phyloP scores from a whole-genome alignment of 2,329 filamentous ascomycete genomes.

The Sarocladium oryzae region DNA sequence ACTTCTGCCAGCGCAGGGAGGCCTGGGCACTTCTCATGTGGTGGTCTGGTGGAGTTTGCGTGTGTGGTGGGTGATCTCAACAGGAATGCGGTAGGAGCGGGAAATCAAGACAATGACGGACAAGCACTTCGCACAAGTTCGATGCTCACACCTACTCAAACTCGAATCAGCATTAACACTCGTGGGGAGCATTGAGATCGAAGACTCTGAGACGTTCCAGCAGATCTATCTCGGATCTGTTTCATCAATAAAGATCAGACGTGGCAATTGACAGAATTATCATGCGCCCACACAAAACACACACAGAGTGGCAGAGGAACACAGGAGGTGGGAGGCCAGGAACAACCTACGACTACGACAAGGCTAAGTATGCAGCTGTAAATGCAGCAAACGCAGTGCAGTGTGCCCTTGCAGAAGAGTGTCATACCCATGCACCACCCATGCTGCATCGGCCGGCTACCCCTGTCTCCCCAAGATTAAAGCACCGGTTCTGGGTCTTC shows the following conservation, averaged over 20 bases:
- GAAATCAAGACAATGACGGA: background rate
- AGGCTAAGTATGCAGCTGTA: background rate
- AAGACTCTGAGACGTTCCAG: slow-evolving; percentile 7
- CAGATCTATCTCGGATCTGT: slow-evolving; percentile 6
- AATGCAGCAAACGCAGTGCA: slow-evolving; percentile 1
- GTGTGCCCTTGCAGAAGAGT: slow-evolving; percentile 5
- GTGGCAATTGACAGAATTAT: background rate
- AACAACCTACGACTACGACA: background rate
- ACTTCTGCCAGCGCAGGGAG: background rate
- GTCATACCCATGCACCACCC: slow-evolving; percentile 6
- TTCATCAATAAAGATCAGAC: background rate
- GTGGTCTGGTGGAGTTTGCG: background rate
- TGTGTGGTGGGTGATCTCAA: background rate
- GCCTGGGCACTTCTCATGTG: background rate
- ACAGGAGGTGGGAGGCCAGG: background rate
- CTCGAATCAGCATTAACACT: background rate
- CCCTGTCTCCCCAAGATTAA: slow-evolving; percentile 9
- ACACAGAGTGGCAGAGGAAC: background rate
- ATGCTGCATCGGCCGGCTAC: slow-evolving; percentile 3
- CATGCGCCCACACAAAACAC: background rate
- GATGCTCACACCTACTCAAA: no score
- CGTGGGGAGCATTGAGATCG: background rate
- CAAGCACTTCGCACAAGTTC: no score
- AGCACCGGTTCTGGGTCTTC: background rate
- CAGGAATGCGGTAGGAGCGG: background rate